Percentiles rank a stretch among this genome's conserved stretches.
Evolutionary conservation across 2,329 filamentous ascomycete species (phyloP).

Genomic region (Beauveria medogensis): DNA sequence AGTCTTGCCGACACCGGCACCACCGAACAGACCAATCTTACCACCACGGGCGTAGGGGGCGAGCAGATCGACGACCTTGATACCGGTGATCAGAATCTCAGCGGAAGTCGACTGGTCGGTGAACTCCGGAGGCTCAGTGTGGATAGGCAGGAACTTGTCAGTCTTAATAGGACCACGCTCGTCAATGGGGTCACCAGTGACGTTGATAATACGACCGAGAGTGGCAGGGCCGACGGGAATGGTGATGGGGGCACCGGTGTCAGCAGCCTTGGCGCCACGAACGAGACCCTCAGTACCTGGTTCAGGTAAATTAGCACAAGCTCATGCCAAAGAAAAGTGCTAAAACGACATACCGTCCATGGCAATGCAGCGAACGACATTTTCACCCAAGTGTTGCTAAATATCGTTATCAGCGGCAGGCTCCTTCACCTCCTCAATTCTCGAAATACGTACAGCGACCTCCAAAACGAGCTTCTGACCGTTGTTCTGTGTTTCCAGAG

Average conservation of each 20-base stretch:
- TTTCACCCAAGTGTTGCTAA: conserved; percentile 99
- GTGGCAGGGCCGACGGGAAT: conserved; percentile 91
- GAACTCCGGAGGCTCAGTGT: conserved; percentile 89
- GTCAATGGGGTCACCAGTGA: conserved; percentile 99
- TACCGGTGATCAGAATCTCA: conserved; percentile 96
- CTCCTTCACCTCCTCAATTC: conserved; percentile 4
- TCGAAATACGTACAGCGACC: conserved; percentile 65
- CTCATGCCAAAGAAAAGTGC: conserved; percentile 4
- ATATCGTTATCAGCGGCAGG: conserved; percentile 28
- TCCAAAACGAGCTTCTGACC: conserved; percentile 93
- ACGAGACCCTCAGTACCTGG: conserved; percentile 98
- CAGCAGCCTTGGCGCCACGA: conserved; percentile 74
- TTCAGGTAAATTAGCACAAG: conserved; percentile 13
- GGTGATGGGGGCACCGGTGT: conserved; percentile 92
- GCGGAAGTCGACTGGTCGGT: conserved; percentile 91
- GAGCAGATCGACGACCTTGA: conserved; percentile 99
- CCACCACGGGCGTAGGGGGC: conserved; percentile 99
- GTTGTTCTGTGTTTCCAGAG: conserved; percentile 83
- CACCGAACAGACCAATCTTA: conserved; percentile 99
- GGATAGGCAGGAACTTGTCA: conserved; percentile 80
- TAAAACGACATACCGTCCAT: conserved; percentile 78
- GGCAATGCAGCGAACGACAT: conserved; percentile 98
- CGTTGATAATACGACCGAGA: conserved; percentile 99
- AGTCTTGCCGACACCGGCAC: conserved; percentile 99
- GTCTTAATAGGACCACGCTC: conserved; percentile 98